A percentile compares a stretch with the other conserved stretches of the same genome.
Conservation (phyloP, 2,329 filamentous ascomycete species). For the Beauveria asiatica region DNA sequence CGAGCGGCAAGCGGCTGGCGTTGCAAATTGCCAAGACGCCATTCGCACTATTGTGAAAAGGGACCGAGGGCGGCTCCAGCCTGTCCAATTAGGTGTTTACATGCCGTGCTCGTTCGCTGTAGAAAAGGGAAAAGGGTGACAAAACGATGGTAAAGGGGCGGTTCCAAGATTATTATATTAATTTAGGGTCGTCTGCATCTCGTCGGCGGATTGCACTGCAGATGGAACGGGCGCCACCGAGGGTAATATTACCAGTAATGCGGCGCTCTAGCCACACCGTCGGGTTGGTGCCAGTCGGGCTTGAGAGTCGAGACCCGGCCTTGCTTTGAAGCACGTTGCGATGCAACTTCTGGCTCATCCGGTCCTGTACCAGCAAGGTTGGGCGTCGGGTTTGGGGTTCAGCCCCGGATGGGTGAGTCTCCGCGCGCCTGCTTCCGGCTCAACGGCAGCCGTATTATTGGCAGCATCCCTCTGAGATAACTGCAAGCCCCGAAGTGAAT, state of each 20-base stretch:
- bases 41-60: not conserved
- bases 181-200: not conserved
- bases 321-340: too few species aligned
- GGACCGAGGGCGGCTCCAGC: not conserved
- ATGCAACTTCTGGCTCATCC: too few species aligned
- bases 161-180: not conserved
- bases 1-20: not conserved
- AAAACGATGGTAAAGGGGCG: not conserved
- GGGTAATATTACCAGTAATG: constrained; percentile 4
- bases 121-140: not conserved
- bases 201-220: not conserved
- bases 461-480: not conserved
- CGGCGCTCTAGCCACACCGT: not conserved
- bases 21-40: constrained; percentile 1
- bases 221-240: constrained; percentile 5
- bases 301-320: too few species aligned
- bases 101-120: not conserved
- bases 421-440: too few species aligned
- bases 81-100: not conserved
- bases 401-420: too few species aligned
- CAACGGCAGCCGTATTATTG: too few species aligned
- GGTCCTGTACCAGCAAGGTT: too few species aligned
- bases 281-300: too few species aligned
- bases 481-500: not conserved
- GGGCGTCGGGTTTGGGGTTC: too few species aligned